Evolutionary conservation across 495 filamentous ascomycete species (phyloP), one percentile per base, ranked within the genome.

Genomic region (Penicillium pancosmium): DNA sequence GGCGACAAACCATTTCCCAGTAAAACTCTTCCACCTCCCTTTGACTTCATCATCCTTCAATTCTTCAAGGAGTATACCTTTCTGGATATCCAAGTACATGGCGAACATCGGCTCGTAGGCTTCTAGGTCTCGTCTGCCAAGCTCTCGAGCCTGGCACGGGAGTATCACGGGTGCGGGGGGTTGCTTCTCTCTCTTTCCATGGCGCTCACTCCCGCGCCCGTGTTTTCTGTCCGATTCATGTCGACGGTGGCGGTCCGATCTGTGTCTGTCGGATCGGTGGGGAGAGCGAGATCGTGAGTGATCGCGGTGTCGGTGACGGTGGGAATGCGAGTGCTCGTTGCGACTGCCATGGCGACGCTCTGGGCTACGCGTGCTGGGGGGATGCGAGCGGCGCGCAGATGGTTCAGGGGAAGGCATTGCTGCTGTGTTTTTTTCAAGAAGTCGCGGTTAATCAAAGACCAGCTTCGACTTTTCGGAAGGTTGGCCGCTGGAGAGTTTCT

Each of bases 1-100:
- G 19, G 19, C 7, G 13, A 64, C 79, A 69, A 84, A 91, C 94
- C 94, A 98, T 81, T 92, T 93, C 3, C 82, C 75, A 13, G 91
- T 70, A 67, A 97, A 98, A 69, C 92, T 93, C 77, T 96, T 97
- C 91, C 93, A 98, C 40, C 94, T 77, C 1, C 93, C 94, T 48
- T 82, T 86, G 0, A 85, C 68, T 66, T 98, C 93, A 13, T 82
- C 76, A 54, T 88, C 85, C 40, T 79, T 74, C 41, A 98, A 68
- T 3, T 84, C 80, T 21, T 84, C 78, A 0, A 98, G 72, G 25
- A 81, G 62, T 3, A 90, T 68, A 10, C 83, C 75, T 73, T 98
- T 98, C 68, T 97, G 93, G 15, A 97, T 86, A 63, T 96, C 91
- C 25, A 98, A 80, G 67, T 98, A 98, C 62, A 88, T 80, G 23